phyloP scores from a whole-genome alignment of 2,329 filamentous ascomycete genomes.

The Phaeosphaeria sp. region DNA sequence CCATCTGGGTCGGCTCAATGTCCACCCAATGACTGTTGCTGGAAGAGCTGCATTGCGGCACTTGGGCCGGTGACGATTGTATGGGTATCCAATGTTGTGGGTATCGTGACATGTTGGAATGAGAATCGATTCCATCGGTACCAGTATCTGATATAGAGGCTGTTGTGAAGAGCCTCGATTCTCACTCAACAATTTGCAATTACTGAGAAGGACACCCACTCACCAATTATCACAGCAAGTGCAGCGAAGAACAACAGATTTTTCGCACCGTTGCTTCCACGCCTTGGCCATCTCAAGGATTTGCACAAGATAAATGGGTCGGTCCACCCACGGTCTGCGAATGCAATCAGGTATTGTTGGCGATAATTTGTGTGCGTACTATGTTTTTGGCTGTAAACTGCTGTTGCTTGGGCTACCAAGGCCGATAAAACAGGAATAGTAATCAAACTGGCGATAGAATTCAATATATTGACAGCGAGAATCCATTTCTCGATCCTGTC shows the following conservation, averaged over 20 bases:
- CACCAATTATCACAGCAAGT: no score
- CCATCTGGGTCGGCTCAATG: constrained; percentile 16
- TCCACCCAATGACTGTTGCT: no score
- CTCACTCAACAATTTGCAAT: no score
- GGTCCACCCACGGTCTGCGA: constrained; percentile 8
- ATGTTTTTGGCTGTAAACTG: constrained; percentile 6
- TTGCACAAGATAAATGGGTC: no score
- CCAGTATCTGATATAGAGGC: constrained; percentile 8
- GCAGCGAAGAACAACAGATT: no score
- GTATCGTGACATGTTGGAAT: constrained; percentile 1
- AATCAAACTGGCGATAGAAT: constrained; percentile 11
- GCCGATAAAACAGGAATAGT: constrained; percentile 8
- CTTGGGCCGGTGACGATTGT: no score
- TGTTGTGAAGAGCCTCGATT: no score
- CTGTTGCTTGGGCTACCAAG: constrained; percentile 6
- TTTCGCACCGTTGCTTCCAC: no score
- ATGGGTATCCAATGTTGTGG: no score
- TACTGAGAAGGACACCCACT: no score
- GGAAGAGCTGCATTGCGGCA: not conserved
- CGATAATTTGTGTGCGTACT: not conserved
- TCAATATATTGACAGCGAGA: constrained; percentile 3
- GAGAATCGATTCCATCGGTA: not conserved
- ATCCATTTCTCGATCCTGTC: constrained; percentile 1
- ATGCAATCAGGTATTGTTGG: not conserved
- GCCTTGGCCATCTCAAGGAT: no score